A percentile compares a stretch with the other conserved stretches of the same genome.
phyloP scores from a whole-genome alignment of 169 alveolate genomes.

The Amoebophrya sp. region DNA sequence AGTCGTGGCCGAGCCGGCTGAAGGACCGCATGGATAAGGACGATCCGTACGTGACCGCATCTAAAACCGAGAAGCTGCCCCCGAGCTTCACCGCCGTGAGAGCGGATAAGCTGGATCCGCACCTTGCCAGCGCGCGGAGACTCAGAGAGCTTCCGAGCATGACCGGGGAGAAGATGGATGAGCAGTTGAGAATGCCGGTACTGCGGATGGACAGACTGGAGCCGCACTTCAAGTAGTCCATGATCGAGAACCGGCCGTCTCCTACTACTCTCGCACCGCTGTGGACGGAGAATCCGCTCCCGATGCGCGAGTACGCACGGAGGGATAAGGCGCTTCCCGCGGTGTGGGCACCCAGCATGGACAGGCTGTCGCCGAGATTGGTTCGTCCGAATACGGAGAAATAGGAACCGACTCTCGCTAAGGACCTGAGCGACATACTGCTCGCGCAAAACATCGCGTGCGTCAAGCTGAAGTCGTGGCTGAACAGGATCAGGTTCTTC shows the following conservation, averaged over 20 bases:
- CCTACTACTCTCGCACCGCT: background rate
- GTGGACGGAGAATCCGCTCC: background rate
- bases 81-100: background rate
- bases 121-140: conserved; percentile 15
- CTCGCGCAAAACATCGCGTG: background rate
- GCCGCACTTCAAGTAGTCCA: background rate
- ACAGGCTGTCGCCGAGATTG: conserved; percentile 18
- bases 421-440: background rate
- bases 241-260: background rate
- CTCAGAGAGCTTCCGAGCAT: background rate
- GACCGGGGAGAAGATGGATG: background rate
- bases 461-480: background rate
- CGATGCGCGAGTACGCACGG: conserved; percentile 5
- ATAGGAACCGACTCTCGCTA: background rate
- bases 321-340: conserved; percentile 8
- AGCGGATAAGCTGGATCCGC: background rate
- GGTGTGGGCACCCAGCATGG: background rate
- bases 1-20: conserved; percentile 21
- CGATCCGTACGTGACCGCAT: background rate
- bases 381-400: background rate
- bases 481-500: background rate
- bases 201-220: background rate
- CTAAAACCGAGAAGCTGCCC: background rate
- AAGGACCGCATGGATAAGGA: background rate
- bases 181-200: background rate